Base-by-base conservation (phyloP, 164 flowering plant genomes). In the Echeveria elegans region DNA sequence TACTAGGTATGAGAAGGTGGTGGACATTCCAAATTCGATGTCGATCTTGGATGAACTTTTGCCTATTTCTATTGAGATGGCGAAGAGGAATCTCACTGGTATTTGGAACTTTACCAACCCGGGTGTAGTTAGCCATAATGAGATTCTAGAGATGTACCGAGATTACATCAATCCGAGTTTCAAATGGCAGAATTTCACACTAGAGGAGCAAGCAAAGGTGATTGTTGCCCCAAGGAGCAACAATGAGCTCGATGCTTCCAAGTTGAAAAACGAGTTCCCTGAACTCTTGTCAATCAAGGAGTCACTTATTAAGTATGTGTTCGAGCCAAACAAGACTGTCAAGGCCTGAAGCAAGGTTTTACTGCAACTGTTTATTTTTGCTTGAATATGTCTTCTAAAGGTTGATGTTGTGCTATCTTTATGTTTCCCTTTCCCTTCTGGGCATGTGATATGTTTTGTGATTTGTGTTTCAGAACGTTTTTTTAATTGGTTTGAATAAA, bases 251-350 rank as follows among this genome's bases (percentile, higher is more conserved):
- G 53, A 48, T 21, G 53, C 53, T 5, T 48, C 53, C 4, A 48
- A 48, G 53, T 48, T 48, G 53, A 48, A 48, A 23, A 48, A 48
- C 5, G 53, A 48, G 53, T 48, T 48, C 23, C 53, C 53, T 48
- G 23, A 48, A 23, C 53, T 48, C 2, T 3, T 48, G 53, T 48
- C 53, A 5, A 48, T 48, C 24, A 48, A 48, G 53, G 53, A 48
- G 53, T 48, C 53, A 6, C 53, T 48, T 23, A 48, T 48, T 5
- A 48, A 48, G 23, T 48, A 48, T 48, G 53, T 48, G 5, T 48
- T 48, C 53, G 53, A 48, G 23, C 53, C 53, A 48, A 48, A 48
- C 53, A 48, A 48, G 53, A 48, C 53, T 19, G 53, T 48, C 24
- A 48, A 48, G 19, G 53, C 53, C 19, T 48, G 53, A 48, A n/a